Percentiles rank a stretch among this genome's conserved stretches.
phyloP scores from a whole-genome alignment of 2,329 filamentous ascomycete species.

The Ophiosphaerella narmari region DNA sequence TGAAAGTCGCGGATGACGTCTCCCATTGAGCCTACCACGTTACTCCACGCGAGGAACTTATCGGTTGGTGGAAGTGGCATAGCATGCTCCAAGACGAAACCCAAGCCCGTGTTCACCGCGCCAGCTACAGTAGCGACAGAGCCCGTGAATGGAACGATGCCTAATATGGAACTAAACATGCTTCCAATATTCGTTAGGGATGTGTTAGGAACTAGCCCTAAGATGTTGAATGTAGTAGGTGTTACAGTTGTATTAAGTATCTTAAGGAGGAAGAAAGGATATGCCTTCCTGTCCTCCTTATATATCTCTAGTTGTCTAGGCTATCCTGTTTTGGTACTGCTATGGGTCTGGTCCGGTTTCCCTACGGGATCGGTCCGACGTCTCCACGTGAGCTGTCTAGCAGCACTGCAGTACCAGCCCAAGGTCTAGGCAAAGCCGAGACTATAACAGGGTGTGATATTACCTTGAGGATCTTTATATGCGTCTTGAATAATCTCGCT shows the following conservation, averaged over 20 bases:
- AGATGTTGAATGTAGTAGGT: too few species aligned
- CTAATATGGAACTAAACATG: conserved; percentile 1
- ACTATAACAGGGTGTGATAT: conserved; percentile 10
- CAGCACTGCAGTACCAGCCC: too few species aligned
- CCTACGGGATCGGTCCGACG: too few species aligned
- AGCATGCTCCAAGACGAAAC: not conserved
- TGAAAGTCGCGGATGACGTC: conserved; percentile 5
- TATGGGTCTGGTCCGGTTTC: too few species aligned
- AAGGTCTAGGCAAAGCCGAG: too few species aligned
- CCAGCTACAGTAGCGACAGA: not conserved
- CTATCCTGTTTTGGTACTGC: too few species aligned
- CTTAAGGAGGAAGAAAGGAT: too few species aligned
- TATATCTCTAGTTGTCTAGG: too few species aligned
- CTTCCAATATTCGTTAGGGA: not conserved
- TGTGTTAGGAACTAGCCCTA: too few species aligned
- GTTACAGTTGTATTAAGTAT: too few species aligned
- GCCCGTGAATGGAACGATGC: conserved; percentile 4
- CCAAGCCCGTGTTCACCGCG: not conserved
- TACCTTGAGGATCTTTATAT: conserved; percentile 7
- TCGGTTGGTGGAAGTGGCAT: conserved; percentile 1
- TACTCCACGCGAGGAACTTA: conserved; percentile 7
- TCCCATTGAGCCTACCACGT: conserved; percentile 4
- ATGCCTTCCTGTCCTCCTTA: too few species aligned
- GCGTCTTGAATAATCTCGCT: conserved; percentile 4
- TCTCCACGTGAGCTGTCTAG: too few species aligned